Conservation (phyloP, 1,284 basidiomycete genomes). For the Sparassis latifolia region DNA sequence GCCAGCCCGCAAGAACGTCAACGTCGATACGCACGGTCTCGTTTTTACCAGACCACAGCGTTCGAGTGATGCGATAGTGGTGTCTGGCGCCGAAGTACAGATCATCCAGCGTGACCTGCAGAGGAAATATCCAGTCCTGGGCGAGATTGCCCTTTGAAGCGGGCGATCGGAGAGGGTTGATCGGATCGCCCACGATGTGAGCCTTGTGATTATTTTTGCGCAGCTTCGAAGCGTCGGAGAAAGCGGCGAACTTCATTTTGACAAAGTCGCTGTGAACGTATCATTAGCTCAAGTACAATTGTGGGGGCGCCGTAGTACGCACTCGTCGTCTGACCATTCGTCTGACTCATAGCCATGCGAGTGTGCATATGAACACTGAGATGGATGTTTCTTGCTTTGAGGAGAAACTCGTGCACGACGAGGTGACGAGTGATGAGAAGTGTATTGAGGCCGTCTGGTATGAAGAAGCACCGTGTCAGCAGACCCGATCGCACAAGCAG, state of each 20-base stretch:
- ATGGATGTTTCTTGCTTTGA: too few species aligned
- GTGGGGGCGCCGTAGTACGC: not conserved
- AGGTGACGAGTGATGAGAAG: too few species aligned
- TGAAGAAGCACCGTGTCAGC: too few species aligned
- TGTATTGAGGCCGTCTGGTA: too few species aligned
- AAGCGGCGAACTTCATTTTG: not conserved
- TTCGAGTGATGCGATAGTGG: slow-evolving; percentile 75
- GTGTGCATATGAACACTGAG: too few species aligned
- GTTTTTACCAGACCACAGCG: slow-evolving; percentile 40
- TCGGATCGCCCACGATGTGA: slow-evolving; percentile 26
- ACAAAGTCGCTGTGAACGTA: not conserved
- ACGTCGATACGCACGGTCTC: slow-evolving; percentile 76
- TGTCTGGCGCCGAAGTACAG: slow-evolving; percentile 79
- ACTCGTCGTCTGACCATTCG: slow-evolving; percentile 7
- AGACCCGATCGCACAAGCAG: too few species aligned
- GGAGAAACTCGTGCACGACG: too few species aligned
- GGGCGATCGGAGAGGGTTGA: slow-evolving; percentile 29
- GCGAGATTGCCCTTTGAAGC: slow-evolving; percentile 23
- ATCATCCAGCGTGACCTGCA: slow-evolving; percentile 79
- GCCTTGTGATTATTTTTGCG: slow-evolving; percentile 28
- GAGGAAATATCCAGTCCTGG: slow-evolving; percentile 58
- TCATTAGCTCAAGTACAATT: not conserved
- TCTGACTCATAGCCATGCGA: not conserved
- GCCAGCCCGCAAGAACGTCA: slow-evolving; percentile 66
- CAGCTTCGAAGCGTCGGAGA: slow-evolving; percentile 15